These are phyloP conservation scores for Sporothrix pseudoabietina DNA, from an alignment of 2,329 filamentous ascomycete genomes.

Conservation along the genomic window DNA sequence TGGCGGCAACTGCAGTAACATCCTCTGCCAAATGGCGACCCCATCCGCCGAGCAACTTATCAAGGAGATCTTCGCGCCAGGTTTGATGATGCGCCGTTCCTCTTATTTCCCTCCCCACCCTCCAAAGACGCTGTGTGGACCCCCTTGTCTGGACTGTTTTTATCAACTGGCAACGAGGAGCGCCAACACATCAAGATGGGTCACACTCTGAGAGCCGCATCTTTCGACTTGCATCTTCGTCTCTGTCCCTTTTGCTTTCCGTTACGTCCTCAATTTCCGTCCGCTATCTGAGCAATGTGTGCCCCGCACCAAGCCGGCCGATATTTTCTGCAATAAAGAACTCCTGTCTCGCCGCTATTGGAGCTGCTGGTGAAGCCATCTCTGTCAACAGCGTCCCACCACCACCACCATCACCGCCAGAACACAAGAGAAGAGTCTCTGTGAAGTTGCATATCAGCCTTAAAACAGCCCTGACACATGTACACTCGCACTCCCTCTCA, in stretches of 20 bases:
- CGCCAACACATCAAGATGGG: constrained; percentile 88
- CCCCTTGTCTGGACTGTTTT: constrained; percentile 62
- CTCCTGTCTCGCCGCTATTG: constrained; percentile 58
- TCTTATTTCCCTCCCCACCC: constrained; percentile 34
- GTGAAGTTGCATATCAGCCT: constrained; percentile 35
- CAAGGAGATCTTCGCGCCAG: constrained; percentile 51
- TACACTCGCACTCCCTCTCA: constrained; percentile 20
- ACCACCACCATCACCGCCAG: constrained; percentile 1
- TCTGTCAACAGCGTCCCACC: constrained; percentile 9
- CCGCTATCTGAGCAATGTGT: constrained; percentile 45
- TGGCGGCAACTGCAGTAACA: not conserved
- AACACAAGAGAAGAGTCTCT: not conserved
- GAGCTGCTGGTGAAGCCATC: constrained; percentile 50
- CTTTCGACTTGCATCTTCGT: constrained; percentile 58
- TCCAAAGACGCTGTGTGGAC: constrained; percentile 61
- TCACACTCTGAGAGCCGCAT: constrained; percentile 71
- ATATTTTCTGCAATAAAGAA: constrained; percentile 62
- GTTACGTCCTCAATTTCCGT: constrained; percentile 43
- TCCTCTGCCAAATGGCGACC: constrained; percentile 1
- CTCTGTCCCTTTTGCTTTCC: constrained; percentile 42
- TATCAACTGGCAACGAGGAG: constrained; percentile 77
- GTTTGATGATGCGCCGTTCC: constrained; percentile 46
- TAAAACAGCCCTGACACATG: constrained; percentile 33
- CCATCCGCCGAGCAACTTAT: constrained; percentile 32
- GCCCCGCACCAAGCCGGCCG: constrained; percentile 51